phyloP scores from a whole-genome alignment of 1,284 basidiomycete species.

The Peniophora sp. region DNA sequence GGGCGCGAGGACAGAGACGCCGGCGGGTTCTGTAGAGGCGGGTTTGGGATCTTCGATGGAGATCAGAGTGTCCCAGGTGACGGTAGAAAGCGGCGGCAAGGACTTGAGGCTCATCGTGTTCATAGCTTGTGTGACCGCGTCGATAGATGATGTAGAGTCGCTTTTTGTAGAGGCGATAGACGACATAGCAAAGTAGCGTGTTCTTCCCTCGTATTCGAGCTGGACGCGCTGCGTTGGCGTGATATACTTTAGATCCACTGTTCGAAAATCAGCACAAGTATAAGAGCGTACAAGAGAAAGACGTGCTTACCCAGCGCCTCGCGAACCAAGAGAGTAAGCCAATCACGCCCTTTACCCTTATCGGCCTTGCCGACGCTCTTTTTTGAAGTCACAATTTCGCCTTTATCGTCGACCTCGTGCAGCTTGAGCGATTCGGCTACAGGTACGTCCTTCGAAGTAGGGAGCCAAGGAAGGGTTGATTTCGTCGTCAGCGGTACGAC shows the following conservation, averaged over 20 bases:
- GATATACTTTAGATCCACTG: slow-evolving; percentile 73
- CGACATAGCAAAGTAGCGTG: slow-evolving; percentile 45
- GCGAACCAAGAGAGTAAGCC: slow-evolving; percentile 56
- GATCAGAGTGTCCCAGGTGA: slow-evolving; percentile 48
- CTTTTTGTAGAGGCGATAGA: slow-evolving; percentile 34
- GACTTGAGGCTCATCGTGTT: slow-evolving; percentile 32
- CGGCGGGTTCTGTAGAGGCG: slow-evolving; percentile 12
- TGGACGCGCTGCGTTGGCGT: slow-evolving; percentile 54
- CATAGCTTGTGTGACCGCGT: slow-evolving; percentile 32
- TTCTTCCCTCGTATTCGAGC: slow-evolving; percentile 53
- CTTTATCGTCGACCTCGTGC: slow-evolving; percentile 28
- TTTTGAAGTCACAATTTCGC: slow-evolving; percentile 6
- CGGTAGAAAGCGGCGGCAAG: slow-evolving; percentile 39
- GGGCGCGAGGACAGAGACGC: slow-evolving; percentile 36
- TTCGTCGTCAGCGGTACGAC: slow-evolving; percentile 3
- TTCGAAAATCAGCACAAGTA: slow-evolving; percentile 8
- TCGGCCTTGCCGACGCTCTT: slow-evolving; percentile 13
- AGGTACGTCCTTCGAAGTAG: slow-evolving; percentile 37
- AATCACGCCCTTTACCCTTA: slow-evolving; percentile 44
- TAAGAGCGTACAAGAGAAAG: slow-evolving; percentile 5
- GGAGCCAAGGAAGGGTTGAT: slow-evolving; percentile 27
- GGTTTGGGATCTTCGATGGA: slow-evolving; percentile 2
- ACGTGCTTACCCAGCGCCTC: slow-evolving; percentile 56
- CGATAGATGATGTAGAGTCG: slow-evolving; percentile 15
- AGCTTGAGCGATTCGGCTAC: slow-evolving; percentile 46